These are phyloP conservation scores for Rhodosporidiobolus odoratus DNA, from an alignment of 768 basidiomycete species.

Conservation along the genomic window DNA sequence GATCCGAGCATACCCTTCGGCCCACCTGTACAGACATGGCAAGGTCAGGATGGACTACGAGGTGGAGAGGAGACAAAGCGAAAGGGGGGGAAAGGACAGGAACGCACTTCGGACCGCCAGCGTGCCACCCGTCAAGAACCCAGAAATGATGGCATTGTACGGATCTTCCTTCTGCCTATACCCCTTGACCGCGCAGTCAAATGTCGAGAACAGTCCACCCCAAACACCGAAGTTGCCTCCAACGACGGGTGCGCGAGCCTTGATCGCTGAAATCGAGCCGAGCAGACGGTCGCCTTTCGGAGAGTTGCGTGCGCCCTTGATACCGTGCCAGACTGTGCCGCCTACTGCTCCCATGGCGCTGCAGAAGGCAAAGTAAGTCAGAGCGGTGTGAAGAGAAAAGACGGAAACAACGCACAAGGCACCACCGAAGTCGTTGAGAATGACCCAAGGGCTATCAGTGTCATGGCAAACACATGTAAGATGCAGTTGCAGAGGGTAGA, in stretches of 20 bases:
- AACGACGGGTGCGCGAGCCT: slow-evolving; percentile 94
- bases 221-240: slow-evolving; percentile 68
- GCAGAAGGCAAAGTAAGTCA: background rate
- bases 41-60: background rate
- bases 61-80: background rate
- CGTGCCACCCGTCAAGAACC: slow-evolving; percentile 97
- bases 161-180: slow-evolving; percentile 49
- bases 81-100: slow-evolving; percentile 1
- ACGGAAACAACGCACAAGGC: slow-evolving; percentile 48
- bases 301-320: slow-evolving; percentile 95
- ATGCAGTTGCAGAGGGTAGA: background rate
- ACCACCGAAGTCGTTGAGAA: slow-evolving; percentile 96
- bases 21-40: slow-evolving; percentile 59
- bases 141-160: slow-evolving; percentile 97
- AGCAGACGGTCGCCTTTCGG: slow-evolving; percentile 93
- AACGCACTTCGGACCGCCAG: slow-evolving; percentile 84
- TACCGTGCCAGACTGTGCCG: slow-evolving; percentile 97
- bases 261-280: slow-evolving; percentile 91
- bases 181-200: slow-evolving; percentile 90
- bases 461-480: background rate
- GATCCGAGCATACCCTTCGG: slow-evolving; percentile 83
- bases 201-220: slow-evolving; percentile 95
- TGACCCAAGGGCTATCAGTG: slow-evolving; percentile 80
- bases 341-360: slow-evolving; percentile 91
- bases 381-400: background rate